Base-by-base conservation (phyloP, 2,329 filamentous ascomycete species). In the Verticillium nonalfalfae region DNA sequence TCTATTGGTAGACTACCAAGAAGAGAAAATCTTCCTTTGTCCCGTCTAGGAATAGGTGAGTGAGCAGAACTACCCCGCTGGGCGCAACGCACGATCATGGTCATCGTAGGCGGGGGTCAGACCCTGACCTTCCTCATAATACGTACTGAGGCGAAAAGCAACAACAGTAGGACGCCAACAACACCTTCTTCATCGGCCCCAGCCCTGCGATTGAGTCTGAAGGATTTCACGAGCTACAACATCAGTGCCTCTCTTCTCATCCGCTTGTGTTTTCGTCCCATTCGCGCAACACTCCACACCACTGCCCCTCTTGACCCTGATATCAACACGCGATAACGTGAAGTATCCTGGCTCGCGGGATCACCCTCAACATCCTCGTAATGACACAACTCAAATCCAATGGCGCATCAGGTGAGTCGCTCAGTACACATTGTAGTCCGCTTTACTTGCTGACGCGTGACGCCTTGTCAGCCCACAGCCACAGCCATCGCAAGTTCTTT, bases 401-500 rank as follows among this genome's bases (percentile, higher is more conserved):
- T 33, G 57, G 57, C 57, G 33, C 55, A n/a, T 57, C 34, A n/a
- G 31, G 55, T 57, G 33, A 36, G 55, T 38, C 9, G 6, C 34
- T 14, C 2, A 15, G 13, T 11, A 34, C 4, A 10, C 54, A 4
- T 10, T 0, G n/a, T 21, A 18, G n/a, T 9, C 13, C 4, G 7
- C 45, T 4, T 34, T n/a, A 34, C 26, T 35, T 14, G n/a, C 26
- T 34, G 31, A 56, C 26, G 9, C 33, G 6, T 52, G n/a, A 21
- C 40, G 57, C 45, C 59, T 4, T 4, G 26, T n/a, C 55, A 66
- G 64, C 64, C 40, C 62, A 68, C 59, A 68, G 66, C 60, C 69
- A 69, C 45, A 66, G 69, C 56, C 72, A 71, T 61, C 63, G 68
- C 61, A 75, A 74, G 63, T 84, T 83, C 70, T 81, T 82, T 59